These are phyloP conservation scores for Paecilomyces dactylethromorphus DNA, from an alignment of 2,329 filamentous ascomycete species.

Conservation along the genomic window DNA sequence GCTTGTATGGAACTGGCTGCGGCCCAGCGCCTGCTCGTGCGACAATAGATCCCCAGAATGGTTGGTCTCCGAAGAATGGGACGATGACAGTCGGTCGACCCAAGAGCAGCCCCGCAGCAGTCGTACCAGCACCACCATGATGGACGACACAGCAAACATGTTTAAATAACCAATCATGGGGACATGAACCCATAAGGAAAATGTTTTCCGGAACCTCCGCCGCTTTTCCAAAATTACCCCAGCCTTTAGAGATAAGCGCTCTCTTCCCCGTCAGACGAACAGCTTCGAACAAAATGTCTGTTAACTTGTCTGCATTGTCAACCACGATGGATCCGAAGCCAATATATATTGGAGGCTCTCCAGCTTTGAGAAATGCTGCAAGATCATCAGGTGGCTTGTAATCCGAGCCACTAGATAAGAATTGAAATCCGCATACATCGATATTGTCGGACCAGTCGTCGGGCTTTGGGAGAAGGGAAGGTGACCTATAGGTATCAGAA, in stretches of 20 bases:
- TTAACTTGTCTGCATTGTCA: conserved; percentile 42
- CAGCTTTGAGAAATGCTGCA: conserved; percentile 37
- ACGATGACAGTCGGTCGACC: conserved; percentile 49
- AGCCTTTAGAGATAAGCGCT: conserved; percentile 50
- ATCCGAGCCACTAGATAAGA: conserved; percentile 18
- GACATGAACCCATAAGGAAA: conserved; percentile 49
- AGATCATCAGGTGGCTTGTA: conserved; percentile 37
- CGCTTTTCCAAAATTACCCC: conserved; percentile 42
- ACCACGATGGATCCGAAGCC: conserved; percentile 54
- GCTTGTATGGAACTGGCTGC: conserved; percentile 40
- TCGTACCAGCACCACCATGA: conserved; percentile 55
- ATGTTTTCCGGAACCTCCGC: conserved; percentile 25
- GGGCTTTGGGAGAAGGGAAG: conserved; percentile 33
- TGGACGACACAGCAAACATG: conserved; percentile 51
- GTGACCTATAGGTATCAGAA: not conserved
- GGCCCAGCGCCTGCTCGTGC: conserved; percentile 45
- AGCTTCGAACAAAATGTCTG: conserved; percentile 42
- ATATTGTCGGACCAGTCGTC: conserved; percentile 26
- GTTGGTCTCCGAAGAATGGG: conserved; percentile 52
- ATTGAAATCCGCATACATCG: conserved; percentile 43
- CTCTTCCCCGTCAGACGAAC: conserved; percentile 42
- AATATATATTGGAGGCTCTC: conserved; percentile 48
- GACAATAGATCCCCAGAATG: conserved; percentile 51
- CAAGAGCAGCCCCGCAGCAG: conserved; percentile 47
- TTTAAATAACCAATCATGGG: conserved; percentile 55